phyloP scores from a whole-genome alignment of 352 stramenopile species.

The Globisporangium polare region DNA sequence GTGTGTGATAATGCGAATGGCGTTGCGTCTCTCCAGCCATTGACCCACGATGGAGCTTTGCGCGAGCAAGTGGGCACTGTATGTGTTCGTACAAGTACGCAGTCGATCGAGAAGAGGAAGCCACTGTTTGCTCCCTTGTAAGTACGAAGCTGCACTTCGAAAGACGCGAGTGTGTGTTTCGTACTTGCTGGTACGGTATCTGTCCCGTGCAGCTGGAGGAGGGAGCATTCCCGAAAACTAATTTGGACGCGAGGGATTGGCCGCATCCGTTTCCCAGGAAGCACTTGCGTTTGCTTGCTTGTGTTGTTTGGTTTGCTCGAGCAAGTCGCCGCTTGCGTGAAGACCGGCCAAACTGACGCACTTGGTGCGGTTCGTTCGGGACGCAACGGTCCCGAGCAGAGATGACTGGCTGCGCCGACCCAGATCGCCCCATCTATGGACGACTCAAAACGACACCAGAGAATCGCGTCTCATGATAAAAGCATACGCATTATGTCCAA shows the following conservation, averaged over 20 bases:
- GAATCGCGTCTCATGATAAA: no score
- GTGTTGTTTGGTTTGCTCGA: background rate
- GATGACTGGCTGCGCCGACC: constrained; percentile 7
- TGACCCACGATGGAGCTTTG: background rate
- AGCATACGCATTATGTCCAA: no score
- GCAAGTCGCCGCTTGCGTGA: background rate
- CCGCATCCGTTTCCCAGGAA: no score
- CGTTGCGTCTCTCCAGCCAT: constrained; percentile 12
- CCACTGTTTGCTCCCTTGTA: no score
- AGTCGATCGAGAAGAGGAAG: no score
- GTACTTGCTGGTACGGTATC: no score
- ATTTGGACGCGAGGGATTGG: no score
- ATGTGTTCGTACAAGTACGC: background rate
- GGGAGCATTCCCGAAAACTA: no score
- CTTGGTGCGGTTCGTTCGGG: background rate
- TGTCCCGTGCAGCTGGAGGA: no score
- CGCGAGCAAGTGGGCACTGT: background rate
- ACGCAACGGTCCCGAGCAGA: background rate
- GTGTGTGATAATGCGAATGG: constrained; percentile 2
- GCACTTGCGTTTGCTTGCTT: no score
- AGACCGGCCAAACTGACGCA: background rate
- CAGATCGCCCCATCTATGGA: background rate
- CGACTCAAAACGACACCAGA: background rate
- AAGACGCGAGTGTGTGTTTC: background rate
- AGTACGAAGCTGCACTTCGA: no score